phyloP scores from a whole-genome alignment of 768 basidiomycete genomes.

The Mycena alexandri region DNA sequence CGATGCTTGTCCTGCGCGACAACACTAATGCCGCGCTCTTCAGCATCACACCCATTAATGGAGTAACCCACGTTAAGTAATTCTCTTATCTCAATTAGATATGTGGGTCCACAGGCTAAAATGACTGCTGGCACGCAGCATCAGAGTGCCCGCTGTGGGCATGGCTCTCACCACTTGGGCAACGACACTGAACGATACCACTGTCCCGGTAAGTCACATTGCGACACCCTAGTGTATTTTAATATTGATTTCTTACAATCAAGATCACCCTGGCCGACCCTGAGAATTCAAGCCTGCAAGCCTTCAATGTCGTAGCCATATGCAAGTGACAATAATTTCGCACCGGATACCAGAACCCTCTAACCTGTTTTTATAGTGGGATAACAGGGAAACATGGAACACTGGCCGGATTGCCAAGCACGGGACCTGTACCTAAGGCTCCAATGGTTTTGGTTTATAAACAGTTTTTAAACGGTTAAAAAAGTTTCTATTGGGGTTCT shows the following conservation, averaged over 20 bases:
- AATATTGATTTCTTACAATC: slow-evolving; percentile 10
- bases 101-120: slow-evolving; percentile 10
- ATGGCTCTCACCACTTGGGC: slow-evolving; percentile 5
- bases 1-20: slow-evolving; percentile 9
- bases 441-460: too few relatives aligned
- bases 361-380: slow-evolving; percentile 9
- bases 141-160: slow-evolving; percentile 8
- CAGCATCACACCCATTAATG: slow-evolving; percentile 12
- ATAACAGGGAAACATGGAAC: slow-evolving; percentile 1
- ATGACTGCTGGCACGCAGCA: slow-evolving; percentile 11
- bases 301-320: slow-evolving; percentile 10
- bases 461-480: too few relatives aligned
- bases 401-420: slow-evolving; percentile 4
- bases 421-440: too few relatives aligned
- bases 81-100: slow-evolving; percentile 11
- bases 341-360: slow-evolving; percentile 6
- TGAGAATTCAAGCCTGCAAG: slow-evolving; percentile 7
- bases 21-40: slow-evolving; percentile 11
- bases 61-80: slow-evolving; percentile 8
- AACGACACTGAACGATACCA: slow-evolving; percentile 7
- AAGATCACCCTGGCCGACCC: slow-evolving; percentile 6
- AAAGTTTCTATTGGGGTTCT: too few relatives aligned
- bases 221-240: not conserved
- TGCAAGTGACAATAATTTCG: slow-evolving; percentile 16
- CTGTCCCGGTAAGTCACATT: slow-evolving; percentile 3